Evolutionary conservation across 1,284 basidiomycete genomes (phyloP), one percentile per base, ranked within the genome.

Genomic region (Papiliotrema laurentii): DNA sequence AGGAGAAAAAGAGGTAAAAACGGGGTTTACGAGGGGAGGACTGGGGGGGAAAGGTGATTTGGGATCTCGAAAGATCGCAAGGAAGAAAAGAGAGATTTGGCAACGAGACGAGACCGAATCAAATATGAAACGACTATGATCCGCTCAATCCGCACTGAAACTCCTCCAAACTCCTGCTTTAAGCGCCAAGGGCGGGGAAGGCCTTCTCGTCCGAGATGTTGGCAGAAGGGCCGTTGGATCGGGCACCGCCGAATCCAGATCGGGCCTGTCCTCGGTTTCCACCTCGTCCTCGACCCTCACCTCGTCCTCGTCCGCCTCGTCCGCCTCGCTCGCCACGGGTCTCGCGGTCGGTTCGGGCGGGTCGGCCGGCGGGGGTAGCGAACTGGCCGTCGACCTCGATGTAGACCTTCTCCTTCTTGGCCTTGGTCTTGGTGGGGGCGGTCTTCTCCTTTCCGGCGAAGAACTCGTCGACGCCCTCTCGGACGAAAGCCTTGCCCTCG

Each of bases 161-260:
- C n/a, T 33, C 31, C n/a, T 33, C 31, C n/a, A n/a, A n/a, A n/a
- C n/a, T n/a, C n/a, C 16, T 26, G 16, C 21, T 35, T 59, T 65
- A 71, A 55, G 68, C 70, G 45, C 71, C 71, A 59, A 90, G 79
- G 58, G 87, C 86, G 45, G 89, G 88, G 83, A 91, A 92, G 50
- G 86, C 87, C 28, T 76, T 77, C 73, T 87, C 79, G 74, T 92
- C 88, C 64, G 82, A 81, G 74, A 87, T 76, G 50, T 56, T 54
- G 49, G 65, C 59, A 48, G 66, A 56, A 47, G 73, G 47, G 41
- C 52, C 57, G 41, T 22, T 33, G 35, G 58, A 60, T 53, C 67
- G 60, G 36, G 55, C 72, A 5, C 18, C 18, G 28, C 28, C 57
- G 34, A 55, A 49, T 42, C 66, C 63, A 51, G 76, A 76, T 43